Evolutionary conservation across 2,329 filamentous ascomycete genomes (phyloP).

Genomic region (Talaromyces rugulosus): DNA sequence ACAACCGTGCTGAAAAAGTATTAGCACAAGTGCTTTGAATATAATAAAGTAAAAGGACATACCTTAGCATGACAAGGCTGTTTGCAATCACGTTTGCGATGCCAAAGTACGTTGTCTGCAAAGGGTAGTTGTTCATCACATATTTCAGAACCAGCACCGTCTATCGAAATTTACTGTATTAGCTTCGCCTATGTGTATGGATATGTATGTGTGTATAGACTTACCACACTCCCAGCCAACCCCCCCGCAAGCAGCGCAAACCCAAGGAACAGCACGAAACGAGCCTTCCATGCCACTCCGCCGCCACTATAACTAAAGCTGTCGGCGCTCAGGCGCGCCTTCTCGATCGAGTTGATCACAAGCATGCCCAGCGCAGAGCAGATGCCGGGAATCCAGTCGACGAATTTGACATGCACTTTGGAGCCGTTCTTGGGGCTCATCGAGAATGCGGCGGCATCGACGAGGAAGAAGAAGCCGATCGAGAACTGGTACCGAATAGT

Average conservation of each 20-base stretch:
- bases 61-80: constrained; percentile 64
- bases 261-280: constrained; percentile 64
- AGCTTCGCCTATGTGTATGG: not conserved
- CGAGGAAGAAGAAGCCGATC: constrained; percentile 64
- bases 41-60: constrained; percentile 20
- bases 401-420: constrained; percentile 62
- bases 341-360: constrained; percentile 69
- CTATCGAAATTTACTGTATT: constrained; percentile 19
- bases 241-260: constrained; percentile 67
- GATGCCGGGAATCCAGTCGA: constrained; percentile 69
- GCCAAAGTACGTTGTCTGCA: constrained; percentile 63
- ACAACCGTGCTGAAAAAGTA: constrained; percentile 51
- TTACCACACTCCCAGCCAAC: constrained; percentile 60
- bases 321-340: constrained; percentile 60
- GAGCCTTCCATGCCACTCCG: constrained; percentile 66
- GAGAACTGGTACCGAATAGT: constrained; percentile 51
- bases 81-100: constrained; percentile 64
- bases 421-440: constrained; percentile 59
- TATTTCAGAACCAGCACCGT: constrained; percentile 67
- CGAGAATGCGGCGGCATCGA: constrained; percentile 63
- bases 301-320: constrained; percentile 62
- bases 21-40: constrained; percentile 19
- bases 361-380: constrained; percentile 67
- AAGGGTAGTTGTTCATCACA: constrained; percentile 55
- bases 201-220: constrained; percentile 19